Evolutionary conservation across 192 early-diverging fungal species (phyloP), one percentile per base, ranked within the genome.

Genomic region (Rhizophlyctis rosea): DNA sequence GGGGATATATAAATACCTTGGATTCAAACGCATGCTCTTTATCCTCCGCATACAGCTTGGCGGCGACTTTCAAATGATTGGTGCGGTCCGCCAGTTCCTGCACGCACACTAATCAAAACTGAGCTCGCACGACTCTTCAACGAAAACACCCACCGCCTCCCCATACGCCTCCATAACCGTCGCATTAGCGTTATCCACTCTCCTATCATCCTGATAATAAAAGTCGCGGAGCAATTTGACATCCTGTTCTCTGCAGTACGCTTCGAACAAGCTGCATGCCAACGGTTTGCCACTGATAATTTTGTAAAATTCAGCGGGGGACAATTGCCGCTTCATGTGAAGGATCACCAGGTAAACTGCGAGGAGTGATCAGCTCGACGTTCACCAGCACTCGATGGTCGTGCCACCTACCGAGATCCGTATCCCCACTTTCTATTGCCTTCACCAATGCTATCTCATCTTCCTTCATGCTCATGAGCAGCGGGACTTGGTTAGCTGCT

Each of bases 201-300:
- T 57, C 53, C 89, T 79, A 79, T 99, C 98, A 65, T 96, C 92
- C 70, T 98, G 94, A 64, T 91, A 98, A 74, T 98, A 99, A 64
- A 95, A 99, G 67, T 98, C 90, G 48, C 87, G 86, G 47, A 99
- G 80, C 0, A 96, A 68, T 16, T 89, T 83, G 25, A 79, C 69
- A 36, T 89, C 86, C 62, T 89, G 87, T 30, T 90, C 75, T 25
- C 81, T 81, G 75, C 86, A 86, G 70, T 96, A 98, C 13, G 82
- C 78, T 69, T 96, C 92, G 23, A 99, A 76, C 9, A 98, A 67
- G n/a, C 76, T 82, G 54, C 86, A 84, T 9, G 96, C 96, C n/a
- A 90, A 68, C 0, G 87, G 90, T 50, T 90, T 88, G 28, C 85
- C 84, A 47, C 87, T 82, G 23, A 97, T 79, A 16, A 90, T 70